These are phyloP conservation scores for Sequoiadendron giganteum DNA, from an alignment of 75 land plant species.

Conservation along the genomic window DNA sequence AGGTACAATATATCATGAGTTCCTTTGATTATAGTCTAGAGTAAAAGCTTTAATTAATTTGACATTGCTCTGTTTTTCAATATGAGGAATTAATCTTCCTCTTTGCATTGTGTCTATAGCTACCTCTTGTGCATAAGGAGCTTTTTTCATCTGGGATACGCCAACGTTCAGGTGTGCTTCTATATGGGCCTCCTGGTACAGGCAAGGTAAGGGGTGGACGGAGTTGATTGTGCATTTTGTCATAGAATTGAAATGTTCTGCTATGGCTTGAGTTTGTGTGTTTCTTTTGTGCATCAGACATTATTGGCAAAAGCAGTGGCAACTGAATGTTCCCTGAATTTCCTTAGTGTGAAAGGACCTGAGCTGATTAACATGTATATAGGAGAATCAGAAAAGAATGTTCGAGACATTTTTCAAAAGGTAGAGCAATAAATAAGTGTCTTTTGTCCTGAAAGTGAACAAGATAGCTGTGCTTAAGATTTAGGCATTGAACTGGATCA, in stretches of 20 bases:
- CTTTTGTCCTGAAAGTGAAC: background rate
- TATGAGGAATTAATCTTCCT: background rate
- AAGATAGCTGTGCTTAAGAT: background rate
- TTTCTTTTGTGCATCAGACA: conserved; percentile 49
- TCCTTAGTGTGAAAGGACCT: conserved; percentile 96
- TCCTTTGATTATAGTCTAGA: background rate
- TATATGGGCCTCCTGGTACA: conserved; percentile 98
- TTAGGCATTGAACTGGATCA: background rate
- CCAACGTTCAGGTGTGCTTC: conserved; percentile 91
- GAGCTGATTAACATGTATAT: conserved; percentile 98
- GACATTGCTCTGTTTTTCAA: background rate
- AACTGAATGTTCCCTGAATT: conserved; percentile 93
- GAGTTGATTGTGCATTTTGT: background rate
- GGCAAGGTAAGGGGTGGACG: conserved; percentile 64
- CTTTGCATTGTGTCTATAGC: conserved; percentile 33
- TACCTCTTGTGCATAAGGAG: conserved; percentile 87
- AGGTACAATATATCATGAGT: background rate
- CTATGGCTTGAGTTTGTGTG: background rate
- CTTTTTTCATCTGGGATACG: conserved; percentile 92
- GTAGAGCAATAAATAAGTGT: conserved; percentile 20
- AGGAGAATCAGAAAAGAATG: conserved; percentile 98
- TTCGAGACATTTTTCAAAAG: conserved; percentile 96
- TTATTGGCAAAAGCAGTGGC: conserved; percentile 96
- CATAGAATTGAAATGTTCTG: background rate
- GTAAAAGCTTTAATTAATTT: background rate